Percentiles rank a stretch among this genome's conserved stretches.
Conservation (phyloP, 2,329 filamentous ascomycete genomes). For the Talaromyces sp. region DNA sequence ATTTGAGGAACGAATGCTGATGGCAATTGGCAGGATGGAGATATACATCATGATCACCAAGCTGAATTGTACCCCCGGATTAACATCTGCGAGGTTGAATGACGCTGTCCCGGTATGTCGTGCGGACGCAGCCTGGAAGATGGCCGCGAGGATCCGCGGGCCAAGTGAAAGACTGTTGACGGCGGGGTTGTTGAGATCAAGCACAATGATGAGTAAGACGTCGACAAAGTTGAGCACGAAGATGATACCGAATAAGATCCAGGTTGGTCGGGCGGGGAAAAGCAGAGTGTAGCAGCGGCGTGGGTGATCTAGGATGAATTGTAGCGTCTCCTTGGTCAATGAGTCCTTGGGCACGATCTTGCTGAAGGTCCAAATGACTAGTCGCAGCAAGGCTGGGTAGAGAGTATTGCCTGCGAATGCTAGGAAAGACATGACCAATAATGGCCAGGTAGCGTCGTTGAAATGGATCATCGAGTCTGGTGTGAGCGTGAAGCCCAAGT, state of each 20-base stretch:
- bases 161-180: slow-evolving; percentile 7
- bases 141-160: slow-evolving; percentile 48
- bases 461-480: slow-evolving; percentile 93
- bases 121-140: slow-evolving; percentile 54
- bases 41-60: slow-evolving; percentile 63
- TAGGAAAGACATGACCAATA: slow-evolving; percentile 74
- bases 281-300: slow-evolving; percentile 56
- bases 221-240: slow-evolving; percentile 50
- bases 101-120: slow-evolving; percentile 47
- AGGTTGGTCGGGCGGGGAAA: slow-evolving; percentile 54
- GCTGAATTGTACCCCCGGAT: slow-evolving; percentile 24
- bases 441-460: slow-evolving; percentile 65
- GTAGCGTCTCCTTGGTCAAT: slow-evolving; percentile 33
- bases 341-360: slow-evolving; percentile 33
- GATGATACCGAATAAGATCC: slow-evolving; percentile 49
- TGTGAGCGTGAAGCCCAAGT: slow-evolving; percentile 80
- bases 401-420: slow-evolving; percentile 94
- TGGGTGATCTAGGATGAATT: slow-evolving; percentile 55
- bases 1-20: slow-evolving; percentile 55
- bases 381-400: slow-evolving; percentile 88
- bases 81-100: slow-evolving; percentile 41
- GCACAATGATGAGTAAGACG: slow-evolving; percentile 35
- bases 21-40: slow-evolving; percentile 55
- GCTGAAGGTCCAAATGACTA: slow-evolving; percentile 72
- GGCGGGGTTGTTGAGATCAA: neutral